Evolutionary conservation across 208 protist species (phyloP), one percentile per base, ranked within the genome.

Genomic region (Trypanosoma mega): DNA sequence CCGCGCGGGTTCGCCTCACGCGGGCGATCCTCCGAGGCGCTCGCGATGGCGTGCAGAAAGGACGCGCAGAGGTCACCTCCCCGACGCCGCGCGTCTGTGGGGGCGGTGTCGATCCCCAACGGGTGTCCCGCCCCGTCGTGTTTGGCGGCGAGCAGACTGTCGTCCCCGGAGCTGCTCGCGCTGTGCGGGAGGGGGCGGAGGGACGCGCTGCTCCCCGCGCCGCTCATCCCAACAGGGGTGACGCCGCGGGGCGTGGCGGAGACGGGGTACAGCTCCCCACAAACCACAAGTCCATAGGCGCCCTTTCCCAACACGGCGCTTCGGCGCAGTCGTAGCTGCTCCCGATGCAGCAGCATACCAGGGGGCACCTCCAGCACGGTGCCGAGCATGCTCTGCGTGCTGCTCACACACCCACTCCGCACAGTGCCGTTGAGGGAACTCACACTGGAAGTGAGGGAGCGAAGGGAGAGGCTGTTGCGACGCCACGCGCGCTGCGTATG

Each of bases 241-340:
- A 26, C 3, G 11, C 16, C 50, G 48, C 48, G 37, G 30, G 18
- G 27, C 18, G 12, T 27, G 14, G 27, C 21, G 52, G 57, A 7
- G 63, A 66, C 8, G 71, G 68, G 3, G 63, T 87, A 82, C 36
- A 91, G 72, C 73, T 91, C 76, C 18, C 75, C 84, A 31, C 68
- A 78, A 46, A 85, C 43, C 27, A 91, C 84, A 16, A 66, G 69
- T 14, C 78, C 84, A 61, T 82, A 91, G 20, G 80, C 65, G 2
- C 84, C 84, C 18, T 63, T 64, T 7, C 84, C 84, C 7, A 87
- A 59, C 34, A 67, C 54, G 29, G 57, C 20, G 31, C 52, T 36
- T 23, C 36, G 12, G 21, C 72, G 63, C 33, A 65, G 18, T 29
- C 56, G 46, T 23, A 86, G 47, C 21, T 80, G 67, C 24, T 76